These are phyloP conservation scores for Aspergillus intermedius DNA, from an alignment of 2,329 filamentous ascomycete species.

Conservation along the genomic window DNA sequence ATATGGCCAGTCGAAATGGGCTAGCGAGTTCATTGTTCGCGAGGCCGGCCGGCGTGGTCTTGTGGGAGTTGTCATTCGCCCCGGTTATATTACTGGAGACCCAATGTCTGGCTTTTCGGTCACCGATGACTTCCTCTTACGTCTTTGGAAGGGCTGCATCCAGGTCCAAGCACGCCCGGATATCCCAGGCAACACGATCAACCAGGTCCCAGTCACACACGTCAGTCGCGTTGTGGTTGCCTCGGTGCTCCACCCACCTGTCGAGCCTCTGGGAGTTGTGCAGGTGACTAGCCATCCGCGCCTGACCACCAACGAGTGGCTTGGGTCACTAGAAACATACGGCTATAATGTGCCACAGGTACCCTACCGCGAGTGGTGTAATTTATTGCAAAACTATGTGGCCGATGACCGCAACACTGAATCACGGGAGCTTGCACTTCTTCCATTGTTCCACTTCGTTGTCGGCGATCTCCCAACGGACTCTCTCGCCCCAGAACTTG, in stretches of 20 bases:
- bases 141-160: slow-evolving; percentile 79
- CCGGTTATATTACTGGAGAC: too few species aligned
- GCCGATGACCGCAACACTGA: too few species aligned
- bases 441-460: slow-evolving; percentile 64
- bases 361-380: slow-evolving; percentile 63
- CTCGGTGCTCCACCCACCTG: slow-evolving; percentile 58
- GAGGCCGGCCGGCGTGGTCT: too few species aligned
- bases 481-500: slow-evolving; percentile 66
- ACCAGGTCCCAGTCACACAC: slow-evolving; percentile 79
- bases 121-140: slow-evolving; percentile 84
- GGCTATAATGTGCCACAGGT: slow-evolving; percentile 65
- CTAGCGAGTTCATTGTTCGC: too few species aligned
- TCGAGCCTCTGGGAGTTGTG: slow-evolving; percentile 53
- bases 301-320: slow-evolving; percentile 69
- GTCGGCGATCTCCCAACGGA: slow-evolving; percentile 62
- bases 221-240: slow-evolving; percentile 76
- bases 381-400: slow-evolving; percentile 47
- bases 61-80: too few species aligned
- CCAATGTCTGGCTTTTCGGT: slow-evolving; percentile 36
- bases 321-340: slow-evolving; percentile 62
- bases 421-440: slow-evolving; percentile 39
- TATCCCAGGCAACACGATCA: slow-evolving; percentile 74
- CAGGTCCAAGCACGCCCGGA: slow-evolving; percentile 67
- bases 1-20: too few species aligned
- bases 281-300: slow-evolving; percentile 77